Evolutionary conservation across 2,329 filamentous ascomycete genomes (phyloP), one percentile per base, ranked within the genome.

Genomic region (Helicocarpus griseus): DNA sequence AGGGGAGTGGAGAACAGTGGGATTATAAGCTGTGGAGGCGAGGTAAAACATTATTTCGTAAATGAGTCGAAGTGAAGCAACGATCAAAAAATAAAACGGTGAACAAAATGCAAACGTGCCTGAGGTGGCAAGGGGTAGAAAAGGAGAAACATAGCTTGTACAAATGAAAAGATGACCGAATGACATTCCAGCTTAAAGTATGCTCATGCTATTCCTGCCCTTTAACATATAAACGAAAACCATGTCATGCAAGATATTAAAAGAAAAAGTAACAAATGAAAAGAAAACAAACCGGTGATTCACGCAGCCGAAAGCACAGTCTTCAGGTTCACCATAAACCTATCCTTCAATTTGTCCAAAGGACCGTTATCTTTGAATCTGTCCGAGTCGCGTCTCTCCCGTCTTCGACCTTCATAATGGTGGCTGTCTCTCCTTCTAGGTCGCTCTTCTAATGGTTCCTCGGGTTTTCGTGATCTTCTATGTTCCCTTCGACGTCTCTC

Each of bases 381-480:
- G 17, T 40, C 52, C 40, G 47, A 48, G 9, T 43, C 24, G 5
- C 49, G 44, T 43, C 51, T 29, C 31, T 40, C 51, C 13, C 49
- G 51, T 14, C 50, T 49, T 14, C 51, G 31, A 5, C 50, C 49
- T 17, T 56, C 52, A 13, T 46, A 11, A 38, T 48, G 43, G 36
- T 54, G 35, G 47, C 54, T 55, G 31, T 54, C 53, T 31, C 48
- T 50, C 48, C 51, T 48, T 17, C 35, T n/a, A 9, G 51, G 48
- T 28, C 21, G 21, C 13, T 36, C 41, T 33, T 49, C 43, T 36
- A 38, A 22, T 48, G 19, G 19, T 6, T 53, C 50, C 11, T 40
- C 35, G 48, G 49, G 22, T 33, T 17, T 50, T 29, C 48, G 48
- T 11, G 53, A 52, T 48, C 41, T 43, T 26, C 51, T 46, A 33